Base-by-base conservation (phyloP, 495 filamentous ascomycete species). In the Trichoderma asperelloides region DNA sequence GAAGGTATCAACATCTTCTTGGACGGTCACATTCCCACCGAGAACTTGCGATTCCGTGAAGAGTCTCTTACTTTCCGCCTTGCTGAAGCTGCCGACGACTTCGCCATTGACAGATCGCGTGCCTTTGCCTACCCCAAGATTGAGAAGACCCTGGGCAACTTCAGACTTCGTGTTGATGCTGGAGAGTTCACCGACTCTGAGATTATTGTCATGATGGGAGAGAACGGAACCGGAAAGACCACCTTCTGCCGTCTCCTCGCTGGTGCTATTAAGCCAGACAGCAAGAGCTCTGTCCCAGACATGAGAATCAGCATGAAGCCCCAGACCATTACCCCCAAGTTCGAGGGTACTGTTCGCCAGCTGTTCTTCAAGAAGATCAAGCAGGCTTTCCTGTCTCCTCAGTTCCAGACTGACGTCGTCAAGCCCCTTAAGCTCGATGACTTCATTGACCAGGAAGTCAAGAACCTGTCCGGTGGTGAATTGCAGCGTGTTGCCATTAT, bases 1-100 rank as follows among this genome's bases (percentile, higher is more conserved):
- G 96, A 98, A 86, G 95, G 95, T 73, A 98, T 98, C 86, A 98
- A 98, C 79, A 97, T 98, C 77, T 98, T 98, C 87, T 82, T 98
- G 37, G 95, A 98, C 73, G 95, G 95, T 70, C 90, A 97, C 76
- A 96, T 97, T 60, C 95, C 95, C 30, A 98, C 95, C 9, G 95
- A 98, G 84, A 98, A 98, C 79, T 78, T 98, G 74, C 93, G 95
- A 68, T 98, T 98, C 89, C 89, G 95, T 69, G 96, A 98, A 60
- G 95, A 98, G 73, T 95, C 91, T 51, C 84, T 98, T 67, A 94
- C 93, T 62, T 98, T 98, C 89, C 91, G 95, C 72, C 91, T 98
- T 66, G 88, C 91, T 43, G 95, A 98, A 72, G 89, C 91, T 47
- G 87, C 90, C 49, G 95, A 98, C 68, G 95, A 98, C 49, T 96